Conservation (phyloP, 192 early-diverging fungal genomes). For the Coemansia sp. region DNA sequence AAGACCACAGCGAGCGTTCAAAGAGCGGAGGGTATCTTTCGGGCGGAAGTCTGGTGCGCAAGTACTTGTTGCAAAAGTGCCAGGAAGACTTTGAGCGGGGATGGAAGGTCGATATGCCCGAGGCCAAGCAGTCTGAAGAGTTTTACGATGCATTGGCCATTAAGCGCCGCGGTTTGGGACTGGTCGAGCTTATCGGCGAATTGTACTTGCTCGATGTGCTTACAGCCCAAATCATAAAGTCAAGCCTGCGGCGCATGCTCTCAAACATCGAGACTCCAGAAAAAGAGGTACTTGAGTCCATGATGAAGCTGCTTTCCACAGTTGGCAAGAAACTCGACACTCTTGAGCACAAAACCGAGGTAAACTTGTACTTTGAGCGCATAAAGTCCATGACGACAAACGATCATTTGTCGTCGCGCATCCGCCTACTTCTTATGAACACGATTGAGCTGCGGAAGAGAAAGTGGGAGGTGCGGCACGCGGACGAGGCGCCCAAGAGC, state of each 20-base stretch:
- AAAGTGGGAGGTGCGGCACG: conserved; percentile 71
- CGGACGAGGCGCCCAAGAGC: conserved; percentile 75
- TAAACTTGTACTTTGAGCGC: conserved; percentile 81
- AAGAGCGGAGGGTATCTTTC: conserved; percentile 49
- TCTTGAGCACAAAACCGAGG: conserved; percentile 47
- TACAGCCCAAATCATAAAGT: conserved; percentile 90
- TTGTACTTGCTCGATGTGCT: conserved; percentile 87
- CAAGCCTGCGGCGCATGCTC: conserved; percentile 79
- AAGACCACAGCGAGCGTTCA: conserved; percentile 57
- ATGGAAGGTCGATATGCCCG: conserved; percentile 76
- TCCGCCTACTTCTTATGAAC: conserved; percentile 87
- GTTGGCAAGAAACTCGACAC: conserved; percentile 78
- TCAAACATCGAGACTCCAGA: conserved; percentile 69
- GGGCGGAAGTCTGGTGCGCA: conserved; percentile 78
- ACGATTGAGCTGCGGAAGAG: conserved; percentile 73
- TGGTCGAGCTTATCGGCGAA: conserved; percentile 91
- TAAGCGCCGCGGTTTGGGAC: conserved; percentile 90
- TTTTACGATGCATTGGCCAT: conserved; percentile 81
- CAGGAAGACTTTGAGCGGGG: conserved; percentile 91
- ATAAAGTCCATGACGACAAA: conserved; percentile 72
- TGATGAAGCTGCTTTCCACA: conserved; percentile 85
- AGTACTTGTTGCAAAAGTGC: conserved; percentile 84
- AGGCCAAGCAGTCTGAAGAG: conserved; percentile 69
- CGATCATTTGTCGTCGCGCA: conserved; percentile 70
- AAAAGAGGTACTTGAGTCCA: conserved; percentile 90